Evolutionary conservation across 2,329 filamentous ascomycete genomes (phyloP).

Genomic region (Microdochium nivale): DNA sequence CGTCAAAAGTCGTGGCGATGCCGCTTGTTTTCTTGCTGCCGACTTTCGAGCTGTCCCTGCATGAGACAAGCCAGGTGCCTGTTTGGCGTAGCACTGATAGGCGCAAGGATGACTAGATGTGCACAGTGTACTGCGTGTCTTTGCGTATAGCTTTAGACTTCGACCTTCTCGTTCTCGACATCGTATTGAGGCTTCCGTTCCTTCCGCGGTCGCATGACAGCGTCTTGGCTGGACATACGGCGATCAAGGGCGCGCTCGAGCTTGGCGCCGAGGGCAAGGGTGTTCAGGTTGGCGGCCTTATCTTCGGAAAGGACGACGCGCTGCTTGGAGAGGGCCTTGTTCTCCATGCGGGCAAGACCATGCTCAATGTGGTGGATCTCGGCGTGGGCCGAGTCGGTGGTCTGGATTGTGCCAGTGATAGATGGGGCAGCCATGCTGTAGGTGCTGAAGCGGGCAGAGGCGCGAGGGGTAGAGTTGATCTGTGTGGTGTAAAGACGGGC

Average conservation of each 20-base stretch:
- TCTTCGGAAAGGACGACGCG: conserved; percentile 71
- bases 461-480: conserved; percentile 30
- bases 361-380: conserved; percentile 64
- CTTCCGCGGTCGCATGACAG: conserved; percentile 62
- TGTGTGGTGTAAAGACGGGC: neutral
- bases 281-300: conserved; percentile 75
- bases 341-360: conserved; percentile 79
- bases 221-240: conserved; percentile 83
- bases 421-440: conserved; percentile 49
- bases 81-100: too few species aligned
- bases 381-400: conserved; percentile 44
- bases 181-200: conserved; percentile 20
- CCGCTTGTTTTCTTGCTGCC: too few species aligned
- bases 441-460: conserved; percentile 49
- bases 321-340: conserved; percentile 76
- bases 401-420: conserved; percentile 47
- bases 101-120: too few species aligned
- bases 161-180: conserved; percentile 1
- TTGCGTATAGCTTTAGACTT: neutral
- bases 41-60: too few species aligned
- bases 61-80: too few species aligned
- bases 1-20: too few species aligned
- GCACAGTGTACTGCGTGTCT: too few species aligned
- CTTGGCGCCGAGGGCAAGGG: conserved; percentile 83
- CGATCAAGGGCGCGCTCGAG: conserved; percentile 79